A percentile compares a stretch with the other conserved stretches of the same genome.
phyloP scores from a whole-genome alignment of 768 basidiomycete species.

The Botryobasidium botryosum region DNA sequence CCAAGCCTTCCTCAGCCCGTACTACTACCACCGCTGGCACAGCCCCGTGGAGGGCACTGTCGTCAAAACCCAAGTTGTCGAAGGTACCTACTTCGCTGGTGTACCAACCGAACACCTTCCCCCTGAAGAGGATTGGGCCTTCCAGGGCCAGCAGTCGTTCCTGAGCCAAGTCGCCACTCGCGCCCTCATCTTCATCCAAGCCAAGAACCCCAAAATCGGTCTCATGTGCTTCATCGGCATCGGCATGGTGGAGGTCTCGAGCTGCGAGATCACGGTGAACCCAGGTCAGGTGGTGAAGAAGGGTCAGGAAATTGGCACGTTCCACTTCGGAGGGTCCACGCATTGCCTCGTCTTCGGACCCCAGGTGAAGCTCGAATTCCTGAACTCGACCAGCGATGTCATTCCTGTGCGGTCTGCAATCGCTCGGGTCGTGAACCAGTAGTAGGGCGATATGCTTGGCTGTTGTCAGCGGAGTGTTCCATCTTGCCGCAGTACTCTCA shows the following conservation, averaged over 20 bases:
- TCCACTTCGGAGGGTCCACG: constrained; percentile 48
- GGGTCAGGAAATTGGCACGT: constrained; percentile 42
- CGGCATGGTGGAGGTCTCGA: constrained; percentile 47
- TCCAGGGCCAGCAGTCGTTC: constrained; percentile 25
- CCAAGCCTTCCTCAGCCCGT: constrained; percentile 40
- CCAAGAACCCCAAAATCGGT: constrained; percentile 34
- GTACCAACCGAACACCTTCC: constrained; percentile 16
- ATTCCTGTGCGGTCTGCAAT: no score
- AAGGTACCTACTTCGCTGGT: constrained; percentile 28
- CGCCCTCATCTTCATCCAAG: constrained; percentile 36
- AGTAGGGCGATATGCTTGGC: no score
- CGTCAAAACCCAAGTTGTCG: constrained; percentile 15
- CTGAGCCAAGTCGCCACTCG: constrained; percentile 32
- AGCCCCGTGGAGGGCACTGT: constrained; percentile 33
- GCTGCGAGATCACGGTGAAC: constrained; percentile 33
- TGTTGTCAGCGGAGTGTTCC: no score
- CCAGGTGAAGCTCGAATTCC: constrained; percentile 14
- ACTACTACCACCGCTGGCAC: constrained; percentile 49
- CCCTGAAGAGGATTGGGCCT: constrained; percentile 13
- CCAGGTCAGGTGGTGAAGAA: constrained; percentile 29
- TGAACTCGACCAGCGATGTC: no score
- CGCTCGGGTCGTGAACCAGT: no score
- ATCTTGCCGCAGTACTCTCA: no score
- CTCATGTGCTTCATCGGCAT: constrained; percentile 40
- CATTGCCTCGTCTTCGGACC: constrained; percentile 31